These are phyloP conservation scores for Yamadazyma dendronema DNA, from an alignment of 1,139 yeast species.

Conservation along the genomic window DNA sequence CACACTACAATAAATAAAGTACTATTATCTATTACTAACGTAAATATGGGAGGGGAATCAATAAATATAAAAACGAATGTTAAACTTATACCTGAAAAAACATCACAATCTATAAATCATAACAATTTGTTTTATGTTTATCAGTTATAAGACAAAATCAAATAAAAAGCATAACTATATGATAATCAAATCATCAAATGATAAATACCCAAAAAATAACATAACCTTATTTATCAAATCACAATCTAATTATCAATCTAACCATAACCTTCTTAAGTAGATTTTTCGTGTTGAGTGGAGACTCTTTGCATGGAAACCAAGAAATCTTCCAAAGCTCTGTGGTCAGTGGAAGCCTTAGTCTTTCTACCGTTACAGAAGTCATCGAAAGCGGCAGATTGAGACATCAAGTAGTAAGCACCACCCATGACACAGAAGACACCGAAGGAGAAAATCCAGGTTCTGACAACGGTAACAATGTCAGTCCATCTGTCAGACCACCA, in stretches of 20 bases:
- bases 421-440: constrained; percentile 96
- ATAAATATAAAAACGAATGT: constrained; percentile 11
- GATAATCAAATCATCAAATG: not conserved
- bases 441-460: constrained; percentile 93
- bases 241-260: not conserved
- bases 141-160: constrained; percentile 2
- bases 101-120: constrained; percentile 1
- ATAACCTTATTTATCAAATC: constrained; percentile 2
- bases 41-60: constrained; percentile 20
- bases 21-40: constrained; percentile 34
- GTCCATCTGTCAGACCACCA: constrained; percentile 99
- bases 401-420: constrained; percentile 94
- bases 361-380: constrained; percentile 91
- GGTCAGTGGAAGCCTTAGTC: constrained; percentile 61
- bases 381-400: constrained; percentile 84
- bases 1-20: constrained; percentile 12
- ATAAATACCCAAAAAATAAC: constrained; percentile 3
- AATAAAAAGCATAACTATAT: constrained; percentile 6
- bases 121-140: constrained; percentile 1
- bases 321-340: constrained; percentile 90
- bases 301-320: constrained; percentile 97
- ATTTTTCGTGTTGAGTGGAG: constrained; percentile 93
- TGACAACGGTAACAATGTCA: constrained; percentile 89
- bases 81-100: constrained; percentile 4
- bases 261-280: constrained; percentile 33